phyloP scores from a whole-genome alignment of 352 stramenopile genomes.

The Saprolegnia diclina region DNA sequence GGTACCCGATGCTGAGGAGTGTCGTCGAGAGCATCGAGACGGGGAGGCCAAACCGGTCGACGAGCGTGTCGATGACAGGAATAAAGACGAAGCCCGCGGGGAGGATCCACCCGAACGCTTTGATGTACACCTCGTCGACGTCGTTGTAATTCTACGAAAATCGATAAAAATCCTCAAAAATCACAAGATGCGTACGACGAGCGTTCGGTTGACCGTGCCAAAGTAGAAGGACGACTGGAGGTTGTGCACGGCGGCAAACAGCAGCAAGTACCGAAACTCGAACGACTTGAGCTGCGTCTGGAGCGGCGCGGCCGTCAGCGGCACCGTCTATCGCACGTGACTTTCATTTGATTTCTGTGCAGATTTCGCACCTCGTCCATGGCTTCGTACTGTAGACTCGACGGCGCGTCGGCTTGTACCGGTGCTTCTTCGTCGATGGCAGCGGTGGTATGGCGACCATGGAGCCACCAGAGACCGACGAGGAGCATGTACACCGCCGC shows the following conservation, averaged over 20 bases:
- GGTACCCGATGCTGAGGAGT: slow-evolving; percentile 3
- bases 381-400: background rate
- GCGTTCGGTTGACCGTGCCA: slow-evolving; percentile 1
- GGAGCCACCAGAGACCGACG: slow-evolving; percentile 69
- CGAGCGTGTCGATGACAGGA: slow-evolving; percentile 14
- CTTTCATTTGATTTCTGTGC: no score
- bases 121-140: slow-evolving; percentile 14
- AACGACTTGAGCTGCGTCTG: slow-evolving; percentile 8
- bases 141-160: slow-evolving; percentile 8
- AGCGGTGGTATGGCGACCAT: slow-evolving; percentile 36
- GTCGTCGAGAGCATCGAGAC: slow-evolving; percentile 16
- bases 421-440: background rate
- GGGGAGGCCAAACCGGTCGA: slow-evolving; percentile 11
- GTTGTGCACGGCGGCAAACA: slow-evolving; percentile 6
- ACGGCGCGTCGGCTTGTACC: background rate
- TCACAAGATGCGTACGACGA: background rate
- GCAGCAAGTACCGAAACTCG: slow-evolving; percentile 8
- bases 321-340: background rate
- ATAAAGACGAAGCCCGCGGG: slow-evolving; percentile 25
- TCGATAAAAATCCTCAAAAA: background rate
- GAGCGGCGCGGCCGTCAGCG: background rate
- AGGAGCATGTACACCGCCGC: slow-evolving; percentile 46
- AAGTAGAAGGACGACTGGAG: slow-evolving; percentile 15
- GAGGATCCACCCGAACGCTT: slow-evolving; percentile 20
- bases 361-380: background rate